Conservation (phyloP, 805 yeast genomes). For the Barnettozyma salicaria region DNA sequence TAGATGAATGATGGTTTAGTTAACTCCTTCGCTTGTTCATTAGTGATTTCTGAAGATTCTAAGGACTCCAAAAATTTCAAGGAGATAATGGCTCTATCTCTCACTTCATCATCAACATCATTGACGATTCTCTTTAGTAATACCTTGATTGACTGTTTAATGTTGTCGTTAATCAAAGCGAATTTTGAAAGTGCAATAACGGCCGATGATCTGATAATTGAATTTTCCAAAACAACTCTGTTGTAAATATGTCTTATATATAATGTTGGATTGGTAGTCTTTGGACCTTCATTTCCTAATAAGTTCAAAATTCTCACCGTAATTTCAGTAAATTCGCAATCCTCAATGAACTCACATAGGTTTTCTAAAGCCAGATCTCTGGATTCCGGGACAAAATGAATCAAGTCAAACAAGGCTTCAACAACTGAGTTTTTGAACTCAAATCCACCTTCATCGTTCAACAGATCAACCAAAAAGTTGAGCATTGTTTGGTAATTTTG, state of each 20-base stretch:
- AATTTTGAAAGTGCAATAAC: slow-evolving; percentile 88
- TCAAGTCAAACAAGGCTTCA: slow-evolving; percentile 88
- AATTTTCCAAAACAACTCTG: slow-evolving; percentile 92
- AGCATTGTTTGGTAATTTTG: slow-evolving; percentile 80
- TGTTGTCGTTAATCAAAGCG: slow-evolving; percentile 64
- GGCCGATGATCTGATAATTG: slow-evolving; percentile 93
- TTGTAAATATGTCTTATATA: slow-evolving; percentile 95
- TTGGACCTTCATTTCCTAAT: slow-evolving; percentile 92
- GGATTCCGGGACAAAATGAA: slow-evolving; percentile 78
- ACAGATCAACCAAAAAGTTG: slow-evolving; percentile 70
- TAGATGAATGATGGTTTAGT: slow-evolving; percentile 63
- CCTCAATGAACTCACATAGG: slow-evolving; percentile 95
- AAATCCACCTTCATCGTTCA: slow-evolving; percentile 89
- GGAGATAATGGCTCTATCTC: slow-evolving; percentile 92
- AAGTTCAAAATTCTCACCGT: slow-evolving; percentile 89
- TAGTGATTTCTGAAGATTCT: slow-evolving; percentile 31
- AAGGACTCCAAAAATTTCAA: slow-evolving; percentile 50
- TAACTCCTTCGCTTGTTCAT: slow-evolving; percentile 38
- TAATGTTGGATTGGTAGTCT: slow-evolving; percentile 75
- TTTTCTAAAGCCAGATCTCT: slow-evolving; percentile 78
- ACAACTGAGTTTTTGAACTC: slow-evolving; percentile 81
- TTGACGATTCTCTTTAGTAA: slow-evolving; percentile 77
- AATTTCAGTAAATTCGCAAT: slow-evolving; percentile 92
- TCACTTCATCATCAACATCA: slow-evolving; percentile 93
- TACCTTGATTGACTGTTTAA: slow-evolving; percentile 63